Base-by-base conservation (phyloP, 2,329 filamentous ascomycete genomes). In the Pseudogymnoascus sp. region DNA sequence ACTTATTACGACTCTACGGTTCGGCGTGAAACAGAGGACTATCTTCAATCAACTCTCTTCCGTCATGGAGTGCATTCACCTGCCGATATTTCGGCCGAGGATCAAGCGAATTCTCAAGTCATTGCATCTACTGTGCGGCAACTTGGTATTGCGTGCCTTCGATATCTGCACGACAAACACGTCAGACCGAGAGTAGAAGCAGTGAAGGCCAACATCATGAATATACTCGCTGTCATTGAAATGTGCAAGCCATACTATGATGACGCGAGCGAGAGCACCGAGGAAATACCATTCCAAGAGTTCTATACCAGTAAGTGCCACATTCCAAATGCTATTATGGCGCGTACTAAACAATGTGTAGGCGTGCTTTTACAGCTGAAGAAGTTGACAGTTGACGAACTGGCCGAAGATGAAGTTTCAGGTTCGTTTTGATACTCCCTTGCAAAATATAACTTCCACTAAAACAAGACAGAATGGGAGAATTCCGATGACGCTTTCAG, bases 1-100 rank as follows among this genome's bases (percentile, higher is more conserved):
- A 75, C 80, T n/a, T 79, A 80, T 64, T 76, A 74, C 6, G 80
- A 82, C 45, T 71, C 69, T 31, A 65, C 67, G 3, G 76, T 83
- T 25, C 75, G 81, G 35, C 70, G 71, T 35, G 73, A 72, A 45
- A 79, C 80, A 0, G 70, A 78, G 55, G 74, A 76, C 10, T 68
- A 80, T 59, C 64, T 81, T 37, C 73, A 73, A 35, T 68, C 72
- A 18, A 69, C 78, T 25, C 64, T 81, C 15, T 79, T 81, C 64
- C 69, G 68, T 10, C 13, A 29, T 59, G 27, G 33, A 7, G 10
- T 33, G 8, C 33, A 59, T 12, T 18, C 15, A 31, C 35, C 12
- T 31, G 33, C 21, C 35, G 35, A 39, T 27, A 29, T 36, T 59
- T 36, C 33, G 10, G 48, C 7, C 9, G 35, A 59, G 35, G 71